Base-by-base conservation (phyloP, 148 eudicot species). In the Beta vulgaris region DNA sequence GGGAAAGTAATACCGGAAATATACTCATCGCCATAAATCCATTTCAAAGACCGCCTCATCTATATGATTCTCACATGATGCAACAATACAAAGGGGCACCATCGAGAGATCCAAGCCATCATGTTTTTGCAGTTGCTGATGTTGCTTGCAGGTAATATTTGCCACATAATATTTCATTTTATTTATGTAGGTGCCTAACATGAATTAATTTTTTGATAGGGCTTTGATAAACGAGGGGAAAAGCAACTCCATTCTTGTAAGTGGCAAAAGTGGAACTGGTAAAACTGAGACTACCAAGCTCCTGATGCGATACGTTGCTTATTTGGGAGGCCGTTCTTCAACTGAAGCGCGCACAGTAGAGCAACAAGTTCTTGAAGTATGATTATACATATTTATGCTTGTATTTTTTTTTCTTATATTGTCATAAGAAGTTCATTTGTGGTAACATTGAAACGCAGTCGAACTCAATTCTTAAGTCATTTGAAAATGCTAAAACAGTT, bases 321-420 rank as follows among this genome's bases (percentile, higher is more conserved):
- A 74, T 84, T 76, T 93, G 82, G 98, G 98, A 62, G 98, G 98
- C 40, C 91, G 98, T 43, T 85, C 88, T 78, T 90, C 92, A 61
- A 93, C 98, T 49, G 98, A 93, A 81, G 98, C 97, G 42, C 91
- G 98, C 59, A 93, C 98, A 28, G 98, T 93, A 61, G 98, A 93
- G 82, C 98, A 93, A 74, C 98, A 93, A 91, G 98, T 93, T 87
- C 96, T 93, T 77, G n/a, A n/a, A n/a, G n/a, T n/a, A n/a, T n/a
- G n/a, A n/a, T n/a, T n/a, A n/a, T n/a, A n/a, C n/a, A n/a, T 96
- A 91, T 82, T 96, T 90, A 91, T 82, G 87, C 51, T 66, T 57
- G 4, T 42, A 48, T 68, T 42, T 8, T 63, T 44, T 55, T 53
- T 60, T 35, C 34, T 60, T 53, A 16, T 12, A 14, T 23, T 49